A percentile compares a stretch with the other conserved stretches of the same genome.
Conservation (phyloP, 495 filamentous ascomycete species). For the Aspergillus haitiensis region DNA sequence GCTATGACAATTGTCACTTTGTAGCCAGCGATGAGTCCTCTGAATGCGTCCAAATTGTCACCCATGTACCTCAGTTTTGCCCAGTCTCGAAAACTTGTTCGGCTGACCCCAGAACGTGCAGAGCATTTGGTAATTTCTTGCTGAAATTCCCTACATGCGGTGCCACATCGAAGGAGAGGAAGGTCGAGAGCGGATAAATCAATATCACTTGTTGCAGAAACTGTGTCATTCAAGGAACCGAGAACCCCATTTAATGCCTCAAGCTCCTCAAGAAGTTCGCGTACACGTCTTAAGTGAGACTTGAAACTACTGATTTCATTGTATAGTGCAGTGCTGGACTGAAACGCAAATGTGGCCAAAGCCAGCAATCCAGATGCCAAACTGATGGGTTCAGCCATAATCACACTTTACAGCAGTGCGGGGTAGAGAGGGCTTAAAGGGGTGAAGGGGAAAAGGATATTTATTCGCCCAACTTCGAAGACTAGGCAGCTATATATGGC, state of each 20-base stretch:
- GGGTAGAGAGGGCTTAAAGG: too few species aligned
- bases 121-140: slow-evolving; percentile 26
- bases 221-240: slow-evolving; percentile 32
- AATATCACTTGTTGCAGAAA: slow-evolving; percentile 17
- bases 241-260: slow-evolving; percentile 42
- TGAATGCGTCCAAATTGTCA: slow-evolving; percentile 34
- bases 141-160: slow-evolving; percentile 30
- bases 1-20: slow-evolving; percentile 45
- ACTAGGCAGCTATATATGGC: too few species aligned
- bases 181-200: slow-evolving; percentile 23
- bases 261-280: slow-evolving; percentile 44
- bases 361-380: slow-evolving; percentile 31
- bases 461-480: too few species aligned
- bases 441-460: too few species aligned
- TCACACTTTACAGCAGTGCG: too few species aligned
- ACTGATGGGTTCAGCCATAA: slow-evolving; percentile 36
- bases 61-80: slow-evolving; percentile 33
- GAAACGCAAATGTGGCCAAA: slow-evolving; percentile 41
- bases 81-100: slow-evolving; percentile 34
- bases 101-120: slow-evolving; percentile 17
- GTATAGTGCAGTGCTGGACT: slow-evolving; percentile 41
- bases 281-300: slow-evolving; percentile 36
- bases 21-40: slow-evolving; percentile 36
- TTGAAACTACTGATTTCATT: slow-evolving; percentile 43
- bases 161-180: slow-evolving; percentile 31